Conservation (phyloP, 495 filamentous ascomycete genomes). For the Corynascus novoguineensis region DNA sequence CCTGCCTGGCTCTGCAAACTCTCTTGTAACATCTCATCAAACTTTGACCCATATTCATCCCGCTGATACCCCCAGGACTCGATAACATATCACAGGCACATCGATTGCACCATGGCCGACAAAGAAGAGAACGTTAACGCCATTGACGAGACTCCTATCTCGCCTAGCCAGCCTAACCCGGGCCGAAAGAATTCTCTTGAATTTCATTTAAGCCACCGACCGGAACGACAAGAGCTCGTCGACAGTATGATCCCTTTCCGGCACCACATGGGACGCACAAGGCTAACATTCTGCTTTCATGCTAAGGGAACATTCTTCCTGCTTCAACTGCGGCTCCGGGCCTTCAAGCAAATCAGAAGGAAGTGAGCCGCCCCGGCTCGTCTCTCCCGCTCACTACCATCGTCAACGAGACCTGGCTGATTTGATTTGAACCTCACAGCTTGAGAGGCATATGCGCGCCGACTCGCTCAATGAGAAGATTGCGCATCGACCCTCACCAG, state of each 20-base stretch:
- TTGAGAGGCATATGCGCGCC: constrained; percentile 78
- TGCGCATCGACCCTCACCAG: constrained; percentile 64
- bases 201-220: constrained; percentile 73
- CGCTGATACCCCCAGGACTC: neutral
- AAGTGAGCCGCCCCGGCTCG: constrained; percentile 36
- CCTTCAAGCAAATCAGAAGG: constrained; percentile 68
- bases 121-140: constrained; percentile 20
- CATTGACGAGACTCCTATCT: constrained; percentile 55
- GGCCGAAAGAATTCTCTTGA: constrained; percentile 85
- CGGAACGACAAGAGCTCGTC: constrained; percentile 76
- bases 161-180: constrained; percentile 47
- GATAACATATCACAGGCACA: neutral
- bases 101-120: constrained; percentile 36
- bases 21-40: neutral
- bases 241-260: constrained; percentile 52
- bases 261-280: neutral
- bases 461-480: constrained; percentile 81
- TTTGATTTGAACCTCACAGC: constrained; percentile 25
- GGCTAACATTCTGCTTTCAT: constrained; percentile 9
- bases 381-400: neutral
- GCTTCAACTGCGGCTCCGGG: constrained; percentile 67
- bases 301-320: constrained; percentile 72
- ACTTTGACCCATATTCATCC: neutral
- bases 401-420: neutral
- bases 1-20: neutral